These are phyloP conservation scores for Lablab purpureus DNA, from an alignment of 306 rosid species.

Conservation along the genomic window DNA sequence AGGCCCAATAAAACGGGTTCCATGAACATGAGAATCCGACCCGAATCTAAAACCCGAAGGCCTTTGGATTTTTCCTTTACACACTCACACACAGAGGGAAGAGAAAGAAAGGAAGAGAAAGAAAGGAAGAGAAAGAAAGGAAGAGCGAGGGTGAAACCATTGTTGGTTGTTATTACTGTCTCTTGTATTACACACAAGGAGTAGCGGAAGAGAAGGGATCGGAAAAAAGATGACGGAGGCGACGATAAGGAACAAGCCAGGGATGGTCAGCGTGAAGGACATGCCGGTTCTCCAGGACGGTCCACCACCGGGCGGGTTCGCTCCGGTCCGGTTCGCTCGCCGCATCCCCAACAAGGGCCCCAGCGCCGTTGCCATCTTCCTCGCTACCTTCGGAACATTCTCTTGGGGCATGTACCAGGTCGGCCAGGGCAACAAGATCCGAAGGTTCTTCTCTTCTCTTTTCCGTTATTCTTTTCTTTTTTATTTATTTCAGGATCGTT, in stretches of 20 bases:
- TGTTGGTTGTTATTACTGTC: not conserved
- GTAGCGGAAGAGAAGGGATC: not conserved
- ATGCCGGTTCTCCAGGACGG: slow-evolving; percentile 99
- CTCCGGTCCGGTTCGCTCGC: slow-evolving; percentile 97
- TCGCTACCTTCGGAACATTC: slow-evolving; percentile 78
- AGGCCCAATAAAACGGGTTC: no score
- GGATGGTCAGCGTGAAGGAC: slow-evolving; percentile 98
- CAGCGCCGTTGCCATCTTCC: slow-evolving; percentile 84
- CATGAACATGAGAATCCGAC: no score
- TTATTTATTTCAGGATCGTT: not conserved
- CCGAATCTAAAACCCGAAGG: no score
- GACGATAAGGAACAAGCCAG: slow-evolving; percentile 87
- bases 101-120: no score
- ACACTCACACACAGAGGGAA: no score
- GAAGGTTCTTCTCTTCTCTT: slow-evolving; percentile 57
- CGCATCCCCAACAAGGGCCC: slow-evolving; percentile 96
- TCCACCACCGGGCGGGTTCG: slow-evolving; percentile 98
- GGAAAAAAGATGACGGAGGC: slow-evolving; percentile 91
- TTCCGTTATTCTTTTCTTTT: not conserved
- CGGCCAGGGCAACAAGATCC: slow-evolving; percentile 96
- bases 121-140: no score
- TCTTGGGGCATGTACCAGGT: slow-evolving; percentile 99
- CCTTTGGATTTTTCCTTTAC: no score
- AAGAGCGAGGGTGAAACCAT: not conserved
- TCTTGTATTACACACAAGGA: no score